phyloP scores from a whole-genome alignment of 768 basidiomycete genomes.

The Kwoniella dejecticola region DNA sequence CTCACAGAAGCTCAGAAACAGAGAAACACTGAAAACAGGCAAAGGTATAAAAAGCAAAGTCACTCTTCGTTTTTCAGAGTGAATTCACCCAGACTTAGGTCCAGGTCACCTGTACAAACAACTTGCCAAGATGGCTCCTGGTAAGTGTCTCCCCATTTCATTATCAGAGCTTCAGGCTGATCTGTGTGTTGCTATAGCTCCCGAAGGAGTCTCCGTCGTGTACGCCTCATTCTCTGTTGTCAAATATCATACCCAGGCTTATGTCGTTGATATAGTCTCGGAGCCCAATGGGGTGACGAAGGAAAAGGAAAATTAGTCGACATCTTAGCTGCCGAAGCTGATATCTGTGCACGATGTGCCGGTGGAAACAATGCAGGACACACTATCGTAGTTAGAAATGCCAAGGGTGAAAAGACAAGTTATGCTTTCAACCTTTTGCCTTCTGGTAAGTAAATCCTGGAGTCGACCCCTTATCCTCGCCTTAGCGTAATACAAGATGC shows the following conservation, averaged over 20 bases:
- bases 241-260: not conserved
- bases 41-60: not conserved
- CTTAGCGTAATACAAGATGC: no score
- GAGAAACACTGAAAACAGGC: not conserved
- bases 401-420: slow-evolving; percentile 66
- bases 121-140: slow-evolving; percentile 25
- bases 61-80: not conserved
- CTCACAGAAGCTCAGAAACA: no score
- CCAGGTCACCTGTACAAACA: slow-evolving; percentile 2
- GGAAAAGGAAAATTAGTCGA: slow-evolving; percentile 81
- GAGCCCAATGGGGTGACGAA: slow-evolving; percentile 58
- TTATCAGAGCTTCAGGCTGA: not conserved
- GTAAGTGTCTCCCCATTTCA: slow-evolving; percentile 1
- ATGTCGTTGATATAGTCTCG: slow-evolving; percentile 45
- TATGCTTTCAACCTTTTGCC: slow-evolving; percentile 96
- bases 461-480: not conserved
- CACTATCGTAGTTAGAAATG: slow-evolving; percentile 85
- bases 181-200: slow-evolving; percentile 33
- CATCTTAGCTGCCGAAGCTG: slow-evolving; percentile 83
- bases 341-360: slow-evolving; percentile 93
- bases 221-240: slow-evolving; percentile 22
- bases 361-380: slow-evolving; percentile 99
- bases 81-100: not conserved
- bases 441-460: slow-evolving; percentile 70
- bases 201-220: slow-evolving; percentile 53